These are phyloP conservation scores for Trametes maxima DNA, from an alignment of 768 basidiomycete genomes.

Conservation along the genomic window DNA sequence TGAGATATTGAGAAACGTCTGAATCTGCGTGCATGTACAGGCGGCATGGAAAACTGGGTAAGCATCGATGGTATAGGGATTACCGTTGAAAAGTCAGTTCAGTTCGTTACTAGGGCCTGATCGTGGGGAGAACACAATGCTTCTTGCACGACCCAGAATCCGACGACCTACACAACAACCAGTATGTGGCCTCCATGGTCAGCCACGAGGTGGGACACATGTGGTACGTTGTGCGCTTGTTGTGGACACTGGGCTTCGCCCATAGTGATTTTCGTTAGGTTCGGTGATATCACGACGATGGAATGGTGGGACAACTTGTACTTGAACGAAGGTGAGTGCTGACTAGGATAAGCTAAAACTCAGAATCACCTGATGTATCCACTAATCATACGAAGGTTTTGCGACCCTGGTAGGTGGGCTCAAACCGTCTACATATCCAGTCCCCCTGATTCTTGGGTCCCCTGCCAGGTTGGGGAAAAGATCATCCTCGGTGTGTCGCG, in stretches of 20 bases:
- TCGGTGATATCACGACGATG: constrained; percentile 95
- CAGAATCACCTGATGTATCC: neutral
- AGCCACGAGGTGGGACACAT: constrained; percentile 89
- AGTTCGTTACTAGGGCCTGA: constrained; percentile 8
- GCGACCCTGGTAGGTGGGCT: constrained; percentile 60
- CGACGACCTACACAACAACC: constrained; percentile 74
- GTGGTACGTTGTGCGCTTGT: constrained; percentile 48
- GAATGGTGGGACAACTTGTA: constrained; percentile 90
- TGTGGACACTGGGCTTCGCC: too few species aligned
- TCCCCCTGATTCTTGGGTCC: neutral
- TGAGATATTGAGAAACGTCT: neutral
- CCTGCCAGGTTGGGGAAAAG: constrained; percentile 78
- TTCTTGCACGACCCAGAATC: constrained; percentile 80
- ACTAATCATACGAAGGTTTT: constrained; percentile 53
- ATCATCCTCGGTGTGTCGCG: constrained; percentile 64
- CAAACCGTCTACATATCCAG: neutral
- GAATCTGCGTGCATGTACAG: neutral
- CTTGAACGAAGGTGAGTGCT: constrained; percentile 66
- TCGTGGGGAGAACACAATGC: constrained; percentile 72
- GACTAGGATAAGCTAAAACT: too few species aligned
- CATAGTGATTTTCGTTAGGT: constrained; percentile 46
- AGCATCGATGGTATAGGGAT: constrained; percentile 25
- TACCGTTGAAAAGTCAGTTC: neutral
- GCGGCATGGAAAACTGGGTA: constrained; percentile 93
- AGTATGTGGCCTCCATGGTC: constrained; percentile 73